Base-by-base conservation (phyloP, 2,329 filamentous ascomycete species). In the Massarina eburnea region DNA sequence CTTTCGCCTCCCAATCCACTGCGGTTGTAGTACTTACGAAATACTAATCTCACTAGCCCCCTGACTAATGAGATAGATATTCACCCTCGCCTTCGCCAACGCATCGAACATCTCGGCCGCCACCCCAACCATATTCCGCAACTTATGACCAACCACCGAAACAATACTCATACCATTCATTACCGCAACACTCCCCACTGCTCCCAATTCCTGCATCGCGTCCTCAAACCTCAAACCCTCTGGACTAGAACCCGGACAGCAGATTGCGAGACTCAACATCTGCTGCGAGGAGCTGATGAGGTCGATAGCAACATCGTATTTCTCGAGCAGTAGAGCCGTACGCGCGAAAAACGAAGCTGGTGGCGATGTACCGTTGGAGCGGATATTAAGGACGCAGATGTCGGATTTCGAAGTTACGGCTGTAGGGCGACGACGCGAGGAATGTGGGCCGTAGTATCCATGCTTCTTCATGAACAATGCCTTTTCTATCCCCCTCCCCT, bases 41-140 rank as follows among this genome's bases (percentile, higher is more conserved):
- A 3, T 18, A 24, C 43, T 39, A 47, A 39, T 37, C n/a, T n/a
- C n/a, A 58, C 78, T 63, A 78, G 92, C 94, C 94, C 76, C 99
- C 94, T 19, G 90, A 96, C n/a, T 15, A 58, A 99, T 99, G 92
- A 99, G 97, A 74, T 99, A 94, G 59, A 99, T 90, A 69, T 99
- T 99, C 66, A 99, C 85, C 60, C 88, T 88, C 68, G 96, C 87
- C 67, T 96, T 88, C 34, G 94, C 94, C 15, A 99, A 77, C 1
- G 91, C 95, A 37, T 88, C 89, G 72, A 99, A 97, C 88, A 99
- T 97, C 59, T 82, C 85, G 21, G 94, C 94, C 7, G 89, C 89
- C 52, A 99, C 90, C 51, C 94, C 94, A 46, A 77, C 71, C 91
- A 97, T 96, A 71, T 96, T 94, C 77, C 96, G 95, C 85, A 99